phyloP scores from a whole-genome alignment of 306 rosid genomes.

The Amphicarpaea edgeworthii region DNA sequence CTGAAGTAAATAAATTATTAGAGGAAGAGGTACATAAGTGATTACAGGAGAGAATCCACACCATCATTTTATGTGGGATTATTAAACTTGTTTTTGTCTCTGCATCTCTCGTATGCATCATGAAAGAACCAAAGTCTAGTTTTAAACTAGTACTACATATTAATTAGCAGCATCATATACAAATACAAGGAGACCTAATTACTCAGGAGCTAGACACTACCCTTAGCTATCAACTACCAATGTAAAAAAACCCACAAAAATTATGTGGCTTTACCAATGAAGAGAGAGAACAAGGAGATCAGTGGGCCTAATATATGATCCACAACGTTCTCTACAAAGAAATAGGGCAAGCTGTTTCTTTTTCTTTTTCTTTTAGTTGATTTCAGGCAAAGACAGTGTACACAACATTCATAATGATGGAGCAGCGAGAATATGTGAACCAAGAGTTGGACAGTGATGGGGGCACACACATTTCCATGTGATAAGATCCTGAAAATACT shows the following conservation, averaged over 20 bases:
- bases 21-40: background rate
- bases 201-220: background rate
- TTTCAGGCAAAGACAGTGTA: slow-evolving; percentile 38
- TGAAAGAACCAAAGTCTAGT: background rate
- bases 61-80: background rate
- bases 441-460: slow-evolving; percentile 56
- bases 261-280: slow-evolving; percentile 4
- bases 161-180: slow-evolving; percentile 10
- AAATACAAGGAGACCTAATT: background rate
- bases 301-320: slow-evolving; percentile 46
- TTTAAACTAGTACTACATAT: background rate
- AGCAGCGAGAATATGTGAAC: slow-evolving; percentile 41
- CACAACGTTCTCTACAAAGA: slow-evolving; percentile 37
- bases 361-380: background rate
- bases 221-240: slow-evolving; percentile 24
- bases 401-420: slow-evolving; percentile 39
- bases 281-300: slow-evolving; percentile 27
- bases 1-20: background rate
- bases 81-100: background rate
- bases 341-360: slow-evolving; percentile 34
- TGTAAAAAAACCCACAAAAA: background rate
- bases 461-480: slow-evolving; percentile 64
- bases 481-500: slow-evolving; percentile 41
- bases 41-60: background rate
- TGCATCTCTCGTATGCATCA: background rate